These are phyloP conservation scores for Nicotiana tomentosiformis DNA, from an alignment of 257 asterid species.

Conservation along the genomic window DNA sequence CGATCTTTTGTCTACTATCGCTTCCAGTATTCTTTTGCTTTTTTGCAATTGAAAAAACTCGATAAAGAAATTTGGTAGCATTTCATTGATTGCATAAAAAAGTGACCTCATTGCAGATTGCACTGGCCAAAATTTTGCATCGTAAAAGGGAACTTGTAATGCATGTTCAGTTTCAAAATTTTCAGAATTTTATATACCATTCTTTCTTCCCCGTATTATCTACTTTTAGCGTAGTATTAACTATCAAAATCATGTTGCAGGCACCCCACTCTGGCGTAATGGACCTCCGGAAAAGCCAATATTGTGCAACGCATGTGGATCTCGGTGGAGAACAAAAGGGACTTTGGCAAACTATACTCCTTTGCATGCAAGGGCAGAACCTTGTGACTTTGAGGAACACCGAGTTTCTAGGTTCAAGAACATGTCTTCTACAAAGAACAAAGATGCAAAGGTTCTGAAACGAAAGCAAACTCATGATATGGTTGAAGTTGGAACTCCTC, in stretches of 20 bases:
- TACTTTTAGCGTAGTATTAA: not conserved
- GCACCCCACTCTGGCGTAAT: constrained; percentile 98
- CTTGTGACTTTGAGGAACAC: constrained; percentile 59
- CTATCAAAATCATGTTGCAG: constrained; percentile 20
- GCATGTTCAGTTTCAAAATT: not conserved
- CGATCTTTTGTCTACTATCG: not conserved
- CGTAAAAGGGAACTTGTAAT: too few species aligned
- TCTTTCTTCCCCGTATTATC: not conserved
- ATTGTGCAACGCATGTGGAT: constrained; percentile 98
- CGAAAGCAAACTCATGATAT: constrained; percentile 48
- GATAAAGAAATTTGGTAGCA: not conserved
- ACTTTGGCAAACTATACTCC: constrained; percentile 88
- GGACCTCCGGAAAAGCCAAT: constrained; percentile 99
- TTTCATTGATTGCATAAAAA: not conserved
- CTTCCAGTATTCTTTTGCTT: not conserved
- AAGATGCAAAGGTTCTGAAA: constrained; percentile 57
- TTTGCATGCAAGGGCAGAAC: constrained; percentile 76
- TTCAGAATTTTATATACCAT: not conserved
- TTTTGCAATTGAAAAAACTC: not conserved
- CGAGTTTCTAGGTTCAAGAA: constrained; percentile 51
- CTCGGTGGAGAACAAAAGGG: constrained; percentile 98
- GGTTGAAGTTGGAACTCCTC: constrained; percentile 42
- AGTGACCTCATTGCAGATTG: not conserved
- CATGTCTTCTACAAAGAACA: constrained; percentile 39
- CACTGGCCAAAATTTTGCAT: not conserved